Evolutionary conservation across 352 stramenopile species (phyloP).

Genomic region (Phytophthora sojae): DNA sequence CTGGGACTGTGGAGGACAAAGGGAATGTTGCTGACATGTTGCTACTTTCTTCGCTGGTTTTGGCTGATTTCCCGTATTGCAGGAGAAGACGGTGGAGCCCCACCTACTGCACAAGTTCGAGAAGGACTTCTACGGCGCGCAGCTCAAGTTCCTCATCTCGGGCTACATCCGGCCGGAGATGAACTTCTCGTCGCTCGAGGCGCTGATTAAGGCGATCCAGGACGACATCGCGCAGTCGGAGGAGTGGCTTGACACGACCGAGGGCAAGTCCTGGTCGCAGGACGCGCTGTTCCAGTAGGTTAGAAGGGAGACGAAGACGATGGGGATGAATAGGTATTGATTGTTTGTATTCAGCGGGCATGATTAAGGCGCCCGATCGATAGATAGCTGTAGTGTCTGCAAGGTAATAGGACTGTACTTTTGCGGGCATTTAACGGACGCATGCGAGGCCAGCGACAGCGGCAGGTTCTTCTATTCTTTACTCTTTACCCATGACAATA

Average conservation of each 20-base stretch:
- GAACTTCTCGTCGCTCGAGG: constrained; percentile 95
- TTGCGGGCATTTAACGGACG: constrained; percentile 7
- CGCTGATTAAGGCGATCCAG: constrained; percentile 93
- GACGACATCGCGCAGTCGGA: constrained; percentile 80
- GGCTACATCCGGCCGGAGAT: constrained; percentile 94
- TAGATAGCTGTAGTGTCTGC: constrained; percentile 28
- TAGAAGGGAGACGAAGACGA: constrained; percentile 1
- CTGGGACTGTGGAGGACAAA: too few species aligned
- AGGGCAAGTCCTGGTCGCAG: constrained; percentile 59
- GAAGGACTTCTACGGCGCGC: constrained; percentile 95
- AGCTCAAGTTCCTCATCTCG: constrained; percentile 93
- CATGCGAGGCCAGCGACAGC: constrained; percentile 1
- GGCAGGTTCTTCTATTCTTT: constrained; percentile 32
- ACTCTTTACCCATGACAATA: constrained; percentile 80
- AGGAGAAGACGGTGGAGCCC: constrained; percentile 97
- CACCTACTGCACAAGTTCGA: constrained; percentile 95
- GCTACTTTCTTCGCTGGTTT: constrained; percentile 5
- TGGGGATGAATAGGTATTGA: background rate
- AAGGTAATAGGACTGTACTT: constrained; percentile 15
- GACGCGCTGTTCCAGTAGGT: constrained; percentile 58
- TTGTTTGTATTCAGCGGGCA: constrained; percentile 6
- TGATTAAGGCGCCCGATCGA: constrained; percentile 4
- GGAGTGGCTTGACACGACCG: constrained; percentile 63
- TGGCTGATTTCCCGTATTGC: constrained; percentile 8
- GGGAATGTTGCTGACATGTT: background rate